Evolutionary conservation across 768 basidiomycete species (phyloP).

Genomic region (Tricholoma terreum): DNA sequence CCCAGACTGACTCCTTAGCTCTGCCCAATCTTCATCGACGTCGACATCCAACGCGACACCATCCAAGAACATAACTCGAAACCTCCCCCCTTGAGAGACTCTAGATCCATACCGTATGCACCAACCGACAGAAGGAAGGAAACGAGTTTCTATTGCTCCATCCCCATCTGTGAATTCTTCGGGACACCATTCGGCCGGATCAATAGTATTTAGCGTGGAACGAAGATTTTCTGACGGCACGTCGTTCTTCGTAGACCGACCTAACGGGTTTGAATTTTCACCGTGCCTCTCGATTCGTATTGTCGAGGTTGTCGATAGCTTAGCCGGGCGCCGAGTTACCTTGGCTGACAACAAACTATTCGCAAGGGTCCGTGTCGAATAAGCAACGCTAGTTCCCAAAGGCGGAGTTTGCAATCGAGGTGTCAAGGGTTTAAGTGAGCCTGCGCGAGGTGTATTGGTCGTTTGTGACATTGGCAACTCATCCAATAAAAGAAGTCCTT

Average conservation of each 20-base stretch:
- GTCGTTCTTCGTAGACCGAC: neutral
- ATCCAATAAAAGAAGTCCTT: slow-evolving; percentile 6
- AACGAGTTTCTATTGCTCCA: slow-evolving; percentile 31
- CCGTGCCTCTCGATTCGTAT: neutral
- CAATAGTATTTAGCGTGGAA: neutral
- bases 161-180: slow-evolving; percentile 8
- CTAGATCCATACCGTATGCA: slow-evolving; percentile 37
- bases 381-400: neutral
- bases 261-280: neutral
- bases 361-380: neutral
- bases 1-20: slow-evolving; percentile 28
- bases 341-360: neutral
- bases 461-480: neutral
- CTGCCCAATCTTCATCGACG: slow-evolving; percentile 41
- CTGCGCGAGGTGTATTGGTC: neutral
- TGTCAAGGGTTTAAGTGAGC: neutral
- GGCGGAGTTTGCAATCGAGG: neutral
- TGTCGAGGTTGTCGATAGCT: neutral
- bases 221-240: neutral
- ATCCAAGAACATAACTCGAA: slow-evolving; percentile 43
- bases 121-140: slow-evolving; percentile 40
- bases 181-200: slow-evolving; percentile 12
- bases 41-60: slow-evolving; percentile 39
- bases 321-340: neutral
- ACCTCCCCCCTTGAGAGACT: slow-evolving; percentile 40